A percentile compares a stretch with the other conserved stretches of the same genome.
Conservation (phyloP, 108 stramenopile genomes). For the Nitzschia putrida region DNA sequence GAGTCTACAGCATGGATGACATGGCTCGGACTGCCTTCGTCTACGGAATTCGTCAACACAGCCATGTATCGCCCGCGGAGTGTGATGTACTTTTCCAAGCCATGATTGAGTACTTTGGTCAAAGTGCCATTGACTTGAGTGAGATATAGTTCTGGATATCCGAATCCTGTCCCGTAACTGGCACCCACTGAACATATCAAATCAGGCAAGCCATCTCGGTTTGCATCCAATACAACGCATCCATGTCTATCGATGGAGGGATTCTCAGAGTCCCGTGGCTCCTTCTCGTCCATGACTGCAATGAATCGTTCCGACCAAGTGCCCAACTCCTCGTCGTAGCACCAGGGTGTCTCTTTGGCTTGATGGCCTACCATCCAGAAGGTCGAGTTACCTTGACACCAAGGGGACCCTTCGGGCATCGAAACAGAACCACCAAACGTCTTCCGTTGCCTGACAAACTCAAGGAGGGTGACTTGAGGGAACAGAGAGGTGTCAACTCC, state of each 20-base stretch:
- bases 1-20: not conserved
- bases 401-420: slow-evolving; percentile 3
- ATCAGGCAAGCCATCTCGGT: slow-evolving; percentile 6
- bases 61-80: not conserved
- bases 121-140: not conserved
- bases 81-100: not conserved
- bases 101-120: not conserved
- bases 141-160: slow-evolving; percentile 1
- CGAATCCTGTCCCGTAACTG: not conserved
- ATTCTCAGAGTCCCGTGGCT: not conserved
- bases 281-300: not conserved
- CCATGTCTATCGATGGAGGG: slow-evolving; percentile 4
- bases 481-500: too few relatives aligned
- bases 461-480: too few relatives aligned
- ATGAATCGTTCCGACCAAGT: not conserved
- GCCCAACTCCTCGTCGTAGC: not conserved
- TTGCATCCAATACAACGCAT: not conserved
- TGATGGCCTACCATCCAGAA: slow-evolving; percentile 9
- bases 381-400: slow-evolving; percentile 10
- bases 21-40: not conserved
- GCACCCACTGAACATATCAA: slow-evolving; percentile 2
- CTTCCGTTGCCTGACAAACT: too few relatives aligned
- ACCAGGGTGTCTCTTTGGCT: slow-evolving; percentile 2
- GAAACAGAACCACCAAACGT: slow-evolving; percentile 7
- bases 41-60: not conserved